Base-by-base conservation (phyloP, 257 asterid species). In the Coffea eugenioides region DNA sequence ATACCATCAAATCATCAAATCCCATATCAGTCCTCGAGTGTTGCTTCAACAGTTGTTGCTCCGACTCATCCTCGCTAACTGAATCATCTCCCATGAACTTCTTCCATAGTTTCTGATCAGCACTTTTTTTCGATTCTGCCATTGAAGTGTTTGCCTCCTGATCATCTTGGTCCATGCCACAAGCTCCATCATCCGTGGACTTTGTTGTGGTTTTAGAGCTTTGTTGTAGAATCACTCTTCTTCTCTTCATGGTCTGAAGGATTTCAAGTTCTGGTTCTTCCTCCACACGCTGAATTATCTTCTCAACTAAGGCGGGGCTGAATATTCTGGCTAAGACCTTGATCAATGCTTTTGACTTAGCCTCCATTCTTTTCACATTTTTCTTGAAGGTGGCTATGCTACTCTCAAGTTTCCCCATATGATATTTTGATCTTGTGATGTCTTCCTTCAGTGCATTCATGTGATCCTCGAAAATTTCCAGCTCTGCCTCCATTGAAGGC, bases 391-490 rank as follows among this genome's bases (percentile, higher is more conserved):
- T 74, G 21, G 27, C 41, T 16, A 92, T 76, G 4, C 74, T 78
- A 12, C 52, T 69, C 41, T 86, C 86, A 64, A 80, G 52, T 6
- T 85, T 82, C 4, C 72, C 71, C 5, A 85, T 90, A 73, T 81
- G 76, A 69, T 49, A 64, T 76, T 83, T 88, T 10, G 90, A 79
- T 69, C 75, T 82, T 52, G 83, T 73, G 34, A 90, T 77, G 78
- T 90, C 92, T 10, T 67, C 45, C 80, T 62, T 83, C 6, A 82
- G 79, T 57, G 69, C 80, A 15, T 56, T 54, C 2, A 78, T 81
- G 36, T 54, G 73, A 3, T 74, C 75, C 59, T 70, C 80, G 61
- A 88, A 64, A 10, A 27, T 62, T 31, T 82, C 80, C 18, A 84
- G 25, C 31, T 73, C 78, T 15, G 21, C 73, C 23, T 69, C 81